Evolutionary conservation across 768 basidiomycete genomes (phyloP).

Genomic region (Tubosaeta sp.): DNA sequence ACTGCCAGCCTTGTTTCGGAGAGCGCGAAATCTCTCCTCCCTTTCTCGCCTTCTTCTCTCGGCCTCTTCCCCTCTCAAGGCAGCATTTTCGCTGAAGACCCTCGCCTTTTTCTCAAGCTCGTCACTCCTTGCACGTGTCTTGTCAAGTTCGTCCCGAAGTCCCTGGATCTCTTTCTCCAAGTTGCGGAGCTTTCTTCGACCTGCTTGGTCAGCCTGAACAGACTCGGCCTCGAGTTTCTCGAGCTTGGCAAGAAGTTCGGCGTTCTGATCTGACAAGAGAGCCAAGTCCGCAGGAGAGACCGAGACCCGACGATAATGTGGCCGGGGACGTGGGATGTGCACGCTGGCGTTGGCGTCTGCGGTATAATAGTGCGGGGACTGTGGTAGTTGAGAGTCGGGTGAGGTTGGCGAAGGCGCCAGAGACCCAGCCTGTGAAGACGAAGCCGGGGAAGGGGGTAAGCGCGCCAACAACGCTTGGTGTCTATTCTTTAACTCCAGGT

Average conservation of each 20-base stretch:
- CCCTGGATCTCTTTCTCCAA: constrained; percentile 78
- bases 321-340: constrained; percentile 22
- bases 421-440: constrained; percentile 29
- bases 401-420: constrained; percentile 22
- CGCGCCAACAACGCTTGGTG: constrained; percentile 70
- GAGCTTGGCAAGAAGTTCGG: constrained; percentile 70
- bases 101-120: constrained; percentile 68
- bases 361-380: constrained; percentile 33
- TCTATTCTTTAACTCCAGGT: constrained; percentile 61
- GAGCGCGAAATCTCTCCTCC: constrained; percentile 49
- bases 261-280: constrained; percentile 76
- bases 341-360: constrained; percentile 21
- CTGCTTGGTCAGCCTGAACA: constrained; percentile 56
- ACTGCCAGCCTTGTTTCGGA: constrained; percentile 39
- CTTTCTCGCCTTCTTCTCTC: constrained; percentile 33
- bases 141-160: constrained; percentile 72
- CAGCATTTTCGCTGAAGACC: constrained; percentile 27
- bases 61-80: constrained; percentile 28
- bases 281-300: constrained; percentile 67
- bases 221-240: constrained; percentile 75
- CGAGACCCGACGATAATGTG: constrained; percentile 43
- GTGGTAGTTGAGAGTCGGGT: constrained; percentile 24
- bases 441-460: constrained; percentile 45
- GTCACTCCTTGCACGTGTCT: constrained; percentile 63
- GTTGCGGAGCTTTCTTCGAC: constrained; percentile 63